Evolutionary conservation across 352 stramenopile species (phyloP), one percentile per base, ranked within the genome.

Genomic region (Globisporangium uncinulatum): DNA sequence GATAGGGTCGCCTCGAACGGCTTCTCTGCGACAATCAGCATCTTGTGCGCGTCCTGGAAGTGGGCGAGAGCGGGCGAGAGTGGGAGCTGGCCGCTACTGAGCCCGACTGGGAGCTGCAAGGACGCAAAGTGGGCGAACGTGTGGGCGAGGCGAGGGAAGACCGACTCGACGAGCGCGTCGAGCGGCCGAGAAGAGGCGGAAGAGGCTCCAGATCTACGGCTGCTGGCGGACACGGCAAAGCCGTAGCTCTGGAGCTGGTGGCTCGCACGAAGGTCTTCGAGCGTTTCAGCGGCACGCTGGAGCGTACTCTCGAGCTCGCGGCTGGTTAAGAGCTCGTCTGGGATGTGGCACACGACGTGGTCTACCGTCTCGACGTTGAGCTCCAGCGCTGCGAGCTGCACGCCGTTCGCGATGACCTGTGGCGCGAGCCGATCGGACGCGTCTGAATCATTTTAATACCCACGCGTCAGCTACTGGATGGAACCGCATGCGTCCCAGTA

Each of bases 211-310:
- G 32, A 4, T 4, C 32, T 4, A 9, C 32, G 32, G 32, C 31
- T 51, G 3, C 58, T 56, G n/a, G 58, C 54, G 3, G 36, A 42
- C 10, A 87, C 46, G 15, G 71, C 70, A 55, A 86, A 92, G 19
- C 79, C 81, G 42, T 76, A 89, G 65, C 77, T 90, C 63, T 83
- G 74, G 51, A 87, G 64, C 54, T 80, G 74, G 31, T 69, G 67
- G 9, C 74, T 54, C 1, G 55, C 41, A 32, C 77, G 78, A 0
- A 91, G 50, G 3, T 5, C 51, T 49, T 86, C 73, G 15, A 91
- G 56, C 10, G 31, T 46, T 21, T 81, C 69, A 14, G 76, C 71
- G 3, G 71, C 59, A 13, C 50, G 42, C 2, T 59, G 44, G 0
- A 91, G 51, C 31, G 60, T 63, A 7, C 84, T 67, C 36, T 66